Evolutionary conservation across 2,329 filamentous ascomycete genomes (phyloP), one percentile per base, ranked within the genome.

Genomic region (Scytalidium sp.): DNA sequence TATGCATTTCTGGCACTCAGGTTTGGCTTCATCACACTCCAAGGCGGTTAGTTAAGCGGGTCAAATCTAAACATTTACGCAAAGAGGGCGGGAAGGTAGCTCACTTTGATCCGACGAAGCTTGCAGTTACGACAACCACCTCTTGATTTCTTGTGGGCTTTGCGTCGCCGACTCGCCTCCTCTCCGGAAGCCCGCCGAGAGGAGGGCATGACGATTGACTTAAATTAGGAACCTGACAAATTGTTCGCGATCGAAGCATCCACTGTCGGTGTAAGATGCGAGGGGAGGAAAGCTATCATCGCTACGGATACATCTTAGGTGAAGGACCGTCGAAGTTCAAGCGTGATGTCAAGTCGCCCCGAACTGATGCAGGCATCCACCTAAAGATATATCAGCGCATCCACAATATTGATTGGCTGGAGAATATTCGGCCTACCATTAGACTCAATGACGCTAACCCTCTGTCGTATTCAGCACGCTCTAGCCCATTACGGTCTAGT

Each of bases 101-200:
- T 60, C 61, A 75, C 76, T 68, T 81, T 81, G 44, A 80, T 70
- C 46, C 74, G 68, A 27, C 77, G 68, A 19, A 80, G 58, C 56
- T 81, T 81, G 60, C 80, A 83, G 55, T 81, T 82, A 3, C 71
- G 71, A 55, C 79, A 82, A 2, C 79, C 79, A 13, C 68, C 65
- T 17, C 75, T 68, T 1, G 77, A 81, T 56, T 82, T 82, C 19
- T 67, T 75, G 55, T 83, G 79, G n/a, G 60, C 41, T 45, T 56
- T 56, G 19, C 59, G 53, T 47, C 50, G 57, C n/a, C 55, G 47
- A 43, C 10, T 8, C 8, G 11, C 11, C 25, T 47, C 23, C 20
- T 45, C 43, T 10, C 32, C 32, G 5, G 32, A 36, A 15, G 32
- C 13, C 15, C 17, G 32, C 4, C 17, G 32, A 36, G 32, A n/a